A percentile compares a stretch with the other conserved stretches of the same genome.
phyloP scores from a whole-genome alignment of 768 basidiomycete species.

The Thelephora ganbajun region DNA sequence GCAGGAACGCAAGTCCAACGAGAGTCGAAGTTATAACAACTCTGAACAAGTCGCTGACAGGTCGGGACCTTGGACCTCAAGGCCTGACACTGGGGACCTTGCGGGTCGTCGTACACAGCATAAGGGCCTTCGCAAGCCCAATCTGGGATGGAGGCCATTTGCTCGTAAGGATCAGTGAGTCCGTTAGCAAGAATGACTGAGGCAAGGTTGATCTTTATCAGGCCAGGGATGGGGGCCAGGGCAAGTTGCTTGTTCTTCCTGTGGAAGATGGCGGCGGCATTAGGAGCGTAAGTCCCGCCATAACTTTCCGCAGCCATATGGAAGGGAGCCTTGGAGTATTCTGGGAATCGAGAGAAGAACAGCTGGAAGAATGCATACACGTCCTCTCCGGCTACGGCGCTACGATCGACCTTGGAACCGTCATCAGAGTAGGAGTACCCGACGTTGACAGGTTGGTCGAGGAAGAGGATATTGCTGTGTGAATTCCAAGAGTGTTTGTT shows the following conservation, averaged over 20 bases:
- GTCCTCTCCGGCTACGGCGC: conserved; percentile 20
- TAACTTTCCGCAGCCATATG: conserved; percentile 20
- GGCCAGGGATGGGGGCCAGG: conserved; percentile 7
- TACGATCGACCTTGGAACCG: conserved; percentile 13
- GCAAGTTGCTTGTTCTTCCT: conserved; percentile 8
- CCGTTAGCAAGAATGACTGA: conserved; percentile 36
- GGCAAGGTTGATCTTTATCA: conserved; percentile 25
- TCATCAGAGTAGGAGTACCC: conserved; percentile 32
- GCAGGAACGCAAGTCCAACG: conserved; percentile 63
- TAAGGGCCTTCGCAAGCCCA: conserved; percentile 14
- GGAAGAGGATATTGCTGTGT: conserved; percentile 18
- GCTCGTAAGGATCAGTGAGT: conserved; percentile 24
- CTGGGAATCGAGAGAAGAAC: conserved; percentile 19
- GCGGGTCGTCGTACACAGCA: conserved; percentile 21
- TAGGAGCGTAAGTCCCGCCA: conserved; percentile 13
- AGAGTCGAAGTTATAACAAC: conserved; percentile 51
- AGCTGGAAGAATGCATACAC: conserved; percentile 20
- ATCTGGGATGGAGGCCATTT: conserved; percentile 14
- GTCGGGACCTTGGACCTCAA: conserved; percentile 52
- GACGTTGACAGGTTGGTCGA: conserved; percentile 25
- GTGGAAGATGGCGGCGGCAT: conserved; percentile 9
- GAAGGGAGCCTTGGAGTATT: conserved; percentile 16
- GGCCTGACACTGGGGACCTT: conserved; percentile 50
- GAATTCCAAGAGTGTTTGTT: conserved; percentile 33
- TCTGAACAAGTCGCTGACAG: conserved; percentile 60